These are phyloP conservation scores for Xylaria cubensis DNA, from an alignment of 495 filamentous ascomycete genomes.

Conservation along the genomic window DNA sequence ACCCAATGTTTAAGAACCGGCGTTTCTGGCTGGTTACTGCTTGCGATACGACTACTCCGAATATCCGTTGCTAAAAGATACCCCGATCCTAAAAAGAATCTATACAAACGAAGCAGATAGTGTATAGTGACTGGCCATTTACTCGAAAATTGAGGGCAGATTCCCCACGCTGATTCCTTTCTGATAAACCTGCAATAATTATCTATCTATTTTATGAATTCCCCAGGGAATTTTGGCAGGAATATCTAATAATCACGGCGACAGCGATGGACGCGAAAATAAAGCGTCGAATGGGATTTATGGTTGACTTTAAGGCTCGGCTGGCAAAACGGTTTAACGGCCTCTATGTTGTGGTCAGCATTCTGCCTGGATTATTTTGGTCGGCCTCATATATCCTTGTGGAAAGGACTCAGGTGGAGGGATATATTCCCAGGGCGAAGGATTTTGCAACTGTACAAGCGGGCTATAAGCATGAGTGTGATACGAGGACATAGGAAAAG, in stretches of 20 bases:
- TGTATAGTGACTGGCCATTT: background rate
- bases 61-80: background rate
- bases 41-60: background rate
- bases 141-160: background rate
- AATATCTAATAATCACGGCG: background rate
- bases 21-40: constrained; percentile 7
- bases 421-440: background rate
- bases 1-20: constrained; percentile 15
- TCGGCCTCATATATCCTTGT: background rate
- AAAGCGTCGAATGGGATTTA: background rate
- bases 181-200: background rate
- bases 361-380: background rate
- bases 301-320: background rate
- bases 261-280: background rate
- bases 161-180: constrained; percentile 2
- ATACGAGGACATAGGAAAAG: background rate
- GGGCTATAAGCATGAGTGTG: background rate
- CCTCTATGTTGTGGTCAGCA: background rate
- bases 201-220: background rate
- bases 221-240: background rate
- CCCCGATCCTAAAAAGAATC: background rate
- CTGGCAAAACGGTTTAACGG: background rate
- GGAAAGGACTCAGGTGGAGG: background rate
- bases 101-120: background rate
- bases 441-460: background rate